phyloP scores from a whole-genome alignment of 176 grass and related monocot genomes.

The barley (Hordeum vulgare) region DNA sequence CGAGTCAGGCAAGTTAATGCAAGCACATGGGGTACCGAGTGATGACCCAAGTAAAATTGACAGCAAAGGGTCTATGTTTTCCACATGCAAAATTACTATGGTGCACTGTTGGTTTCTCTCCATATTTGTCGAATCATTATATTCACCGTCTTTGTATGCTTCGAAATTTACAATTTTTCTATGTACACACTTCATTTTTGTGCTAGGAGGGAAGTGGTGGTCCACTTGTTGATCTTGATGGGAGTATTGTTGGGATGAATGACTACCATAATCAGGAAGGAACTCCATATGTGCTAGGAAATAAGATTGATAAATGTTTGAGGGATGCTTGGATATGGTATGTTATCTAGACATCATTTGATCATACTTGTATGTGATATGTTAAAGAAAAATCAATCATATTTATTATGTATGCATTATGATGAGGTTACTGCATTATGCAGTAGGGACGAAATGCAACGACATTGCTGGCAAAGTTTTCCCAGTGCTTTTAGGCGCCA shows the following conservation, averaged over 20 bases:
- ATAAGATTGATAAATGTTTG: neutral
- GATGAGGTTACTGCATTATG: neutral
- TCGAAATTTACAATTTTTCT: neutral
- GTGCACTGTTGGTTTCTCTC: neutral
- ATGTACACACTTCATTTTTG: neutral
- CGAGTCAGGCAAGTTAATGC: neutral
- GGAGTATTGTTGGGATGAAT: neutral
- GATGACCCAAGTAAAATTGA: neutral
- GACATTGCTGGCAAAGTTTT: neutral
- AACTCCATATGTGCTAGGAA: neutral
- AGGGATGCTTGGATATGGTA: neutral
- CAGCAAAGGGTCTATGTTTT: neutral
- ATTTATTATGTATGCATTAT: neutral
- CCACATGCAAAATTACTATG: neutral
- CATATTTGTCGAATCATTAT: neutral
- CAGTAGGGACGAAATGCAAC: neutral
- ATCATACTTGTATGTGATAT: neutral
- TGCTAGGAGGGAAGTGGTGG: neutral
- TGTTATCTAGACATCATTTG: neutral
- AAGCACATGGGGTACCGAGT: neutral
- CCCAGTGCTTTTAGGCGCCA: neutral
- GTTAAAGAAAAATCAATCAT: neutral
- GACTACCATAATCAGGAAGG: neutral
- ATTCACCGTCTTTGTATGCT: neutral
- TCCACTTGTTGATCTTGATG: neutral